These are phyloP conservation scores for Sporisorium scitamineum DNA, from an alignment of 1,284 basidiomycete genomes.

Conservation along the genomic window DNA sequence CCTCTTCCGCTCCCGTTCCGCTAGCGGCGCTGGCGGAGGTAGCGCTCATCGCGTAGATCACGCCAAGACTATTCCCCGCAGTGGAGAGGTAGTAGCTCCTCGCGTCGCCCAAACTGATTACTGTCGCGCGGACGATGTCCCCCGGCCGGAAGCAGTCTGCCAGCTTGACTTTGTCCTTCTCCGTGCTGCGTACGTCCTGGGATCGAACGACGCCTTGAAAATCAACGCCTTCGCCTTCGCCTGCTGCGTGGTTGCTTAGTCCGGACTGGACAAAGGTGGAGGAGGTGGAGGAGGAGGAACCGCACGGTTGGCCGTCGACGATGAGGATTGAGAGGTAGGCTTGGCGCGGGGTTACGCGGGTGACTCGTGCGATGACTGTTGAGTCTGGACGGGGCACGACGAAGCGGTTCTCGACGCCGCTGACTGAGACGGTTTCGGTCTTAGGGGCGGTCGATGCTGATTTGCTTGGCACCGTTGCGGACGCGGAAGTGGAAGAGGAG, in stretches of 20 bases:
- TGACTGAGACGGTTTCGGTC: slow-evolving; percentile 16
- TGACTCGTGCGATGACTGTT: slow-evolving; percentile 79
- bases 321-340: slow-evolving; percentile 88
- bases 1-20: not conserved
- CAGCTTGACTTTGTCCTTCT: slow-evolving; percentile 92
- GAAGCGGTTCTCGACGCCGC: slow-evolving; percentile 47
- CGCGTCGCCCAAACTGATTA: slow-evolving; percentile 72
- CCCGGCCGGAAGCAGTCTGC: slow-evolving; percentile 94
- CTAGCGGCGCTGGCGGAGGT: slow-evolving; percentile 3
- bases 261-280: slow-evolving; percentile 44
- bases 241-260: slow-evolving; percentile 63
- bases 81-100: slow-evolving; percentile 88
- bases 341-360: slow-evolving; percentile 86
- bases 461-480: not conserved
- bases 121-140: slow-evolving; percentile 90
- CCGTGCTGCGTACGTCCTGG: slow-evolving; percentile 83
- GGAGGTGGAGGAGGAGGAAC: slow-evolving; percentile 34
- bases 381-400: slow-evolving; percentile 58
- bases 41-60: slow-evolving; percentile 70
- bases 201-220: slow-evolving; percentile 90
- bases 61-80: slow-evolving; percentile 91
- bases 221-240: slow-evolving; percentile 71
- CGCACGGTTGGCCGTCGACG: slow-evolving; percentile 83
- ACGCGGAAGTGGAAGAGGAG: not conserved
- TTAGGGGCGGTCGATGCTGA: slow-evolving; percentile 1